Conservation (phyloP, 768 basidiomycete species). For the Serendipita sp. region DNA sequence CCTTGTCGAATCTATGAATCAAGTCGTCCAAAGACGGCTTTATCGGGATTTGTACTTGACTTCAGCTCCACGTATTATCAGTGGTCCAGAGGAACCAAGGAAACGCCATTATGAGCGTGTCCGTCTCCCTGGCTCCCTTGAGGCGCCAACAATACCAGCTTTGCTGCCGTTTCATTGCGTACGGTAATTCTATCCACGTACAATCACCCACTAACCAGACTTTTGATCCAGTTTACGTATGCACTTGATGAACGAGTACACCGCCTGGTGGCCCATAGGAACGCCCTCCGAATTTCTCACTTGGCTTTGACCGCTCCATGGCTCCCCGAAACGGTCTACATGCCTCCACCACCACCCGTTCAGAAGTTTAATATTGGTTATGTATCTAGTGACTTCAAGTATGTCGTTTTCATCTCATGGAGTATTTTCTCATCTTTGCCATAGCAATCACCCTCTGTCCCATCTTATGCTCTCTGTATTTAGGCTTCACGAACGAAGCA, state of each 20-base stretch:
- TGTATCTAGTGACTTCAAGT: slow-evolving; percentile 33
- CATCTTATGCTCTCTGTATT: slow-evolving; percentile 39
- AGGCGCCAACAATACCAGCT: slow-evolving; percentile 21
- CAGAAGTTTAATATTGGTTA: slow-evolving; percentile 32
- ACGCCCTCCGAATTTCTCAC: slow-evolving; percentile 30
- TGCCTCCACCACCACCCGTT: slow-evolving; percentile 24
- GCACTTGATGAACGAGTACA: slow-evolving; percentile 25
- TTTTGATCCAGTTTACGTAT: slow-evolving; percentile 25
- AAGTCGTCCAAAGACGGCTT: slow-evolving; percentile 26
- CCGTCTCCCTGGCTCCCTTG: slow-evolving; percentile 15
- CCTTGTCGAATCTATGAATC: slow-evolving; percentile 27
- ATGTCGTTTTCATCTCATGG: not conserved
- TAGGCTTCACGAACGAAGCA: slow-evolving; percentile 24
- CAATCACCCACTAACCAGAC: too few relatives aligned
- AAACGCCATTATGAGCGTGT: slow-evolving; percentile 10
- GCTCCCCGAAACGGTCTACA: slow-evolving; percentile 24
- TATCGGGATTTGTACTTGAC: slow-evolving; percentile 19
- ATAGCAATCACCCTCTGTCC: slow-evolving; percentile 33
- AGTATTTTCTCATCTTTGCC: not conserved
- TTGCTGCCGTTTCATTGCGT: slow-evolving; percentile 36
- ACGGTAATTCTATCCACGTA: slow-evolving; percentile 8
- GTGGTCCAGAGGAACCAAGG: not conserved
- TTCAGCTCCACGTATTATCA: slow-evolving; percentile 16
- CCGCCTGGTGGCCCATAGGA: slow-evolving; percentile 31
- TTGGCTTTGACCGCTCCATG: slow-evolving; percentile 26